Percentiles rank a stretch among this genome's conserved stretches.
phyloP scores from a whole-genome alignment of 176 grass and related monocot species.

The Pharus latifolius region DNA sequence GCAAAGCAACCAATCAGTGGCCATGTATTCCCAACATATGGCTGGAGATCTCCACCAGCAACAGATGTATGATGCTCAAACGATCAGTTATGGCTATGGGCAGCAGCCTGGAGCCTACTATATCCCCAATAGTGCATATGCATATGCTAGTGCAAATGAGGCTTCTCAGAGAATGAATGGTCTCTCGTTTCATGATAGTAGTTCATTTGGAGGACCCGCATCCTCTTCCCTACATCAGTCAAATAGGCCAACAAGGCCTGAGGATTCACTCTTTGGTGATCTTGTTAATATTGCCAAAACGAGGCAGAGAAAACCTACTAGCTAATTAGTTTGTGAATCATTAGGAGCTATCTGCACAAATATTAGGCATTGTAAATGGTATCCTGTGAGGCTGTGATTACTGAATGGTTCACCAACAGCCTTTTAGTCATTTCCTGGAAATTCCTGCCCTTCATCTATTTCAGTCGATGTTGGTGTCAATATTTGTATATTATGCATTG shows the following conservation, averaged over 20 bases:
- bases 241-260: constrained; percentile 37
- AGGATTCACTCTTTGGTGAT: constrained; percentile 83
- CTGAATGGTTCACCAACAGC: too few species aligned
- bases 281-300: constrained; percentile 85
- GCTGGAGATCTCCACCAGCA: constrained; percentile 41
- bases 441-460: too few species aligned
- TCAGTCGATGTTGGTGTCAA: too few species aligned
- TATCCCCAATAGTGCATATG: constrained; percentile 20
- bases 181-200: constrained; percentile 51
- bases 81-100: constrained; percentile 40
- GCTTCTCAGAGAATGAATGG: constrained; percentile 69
- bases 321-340: constrained; percentile 25
- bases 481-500: too few species aligned
- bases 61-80: constrained; percentile 57
- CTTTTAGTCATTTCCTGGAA: too few species aligned
- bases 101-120: constrained; percentile 53
- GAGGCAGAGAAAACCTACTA: constrained; percentile 64
- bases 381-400: too few species aligned
- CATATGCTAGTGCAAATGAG: constrained; percentile 38
- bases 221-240: constrained; percentile 35
- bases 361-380: too few species aligned
- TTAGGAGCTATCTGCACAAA: not conserved
- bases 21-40: constrained; percentile 49
- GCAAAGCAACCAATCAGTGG: constrained; percentile 29
- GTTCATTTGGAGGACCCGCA: constrained; percentile 1